Base-by-base conservation (phyloP, 306 rosid species). In the Vigna mungo region DNA sequence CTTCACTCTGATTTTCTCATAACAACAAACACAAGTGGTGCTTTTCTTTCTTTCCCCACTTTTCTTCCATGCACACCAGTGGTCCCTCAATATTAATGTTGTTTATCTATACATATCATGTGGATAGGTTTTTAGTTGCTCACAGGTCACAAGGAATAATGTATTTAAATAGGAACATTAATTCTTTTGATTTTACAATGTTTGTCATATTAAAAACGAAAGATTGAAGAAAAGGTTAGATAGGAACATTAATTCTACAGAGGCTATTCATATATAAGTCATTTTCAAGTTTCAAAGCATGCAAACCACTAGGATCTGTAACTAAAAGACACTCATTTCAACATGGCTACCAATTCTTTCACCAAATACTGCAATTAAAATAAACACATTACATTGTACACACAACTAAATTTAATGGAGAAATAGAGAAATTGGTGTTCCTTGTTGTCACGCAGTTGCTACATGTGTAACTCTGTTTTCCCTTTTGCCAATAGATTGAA, bases 321-420 rank as follows among this genome's bases (percentile, higher is more conserved):
- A 78, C 74, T 55, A 79, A 65, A 75, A 79, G 86, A 82, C 86
- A 77, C 77, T 61, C 74, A 60, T 72, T 72, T 77, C 63, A n/a
- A n/a, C 44, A 37, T 53, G 68, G 27, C 48, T 67, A 25, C 51
- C 46, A 46, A 34, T 68, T 69, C 52, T 17, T 58, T 27, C 11
- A 61, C 21, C 47, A 18, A 27, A 4, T 11, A 32, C 11, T 30
- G 18, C 49, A 32, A 18, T 75, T 48, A 62, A 61, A 61, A 44
- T 0, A 74, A 59, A 23, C 17, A 46, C 32, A 25, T 12, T 44
- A 59, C 58, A 11, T 14, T 9, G 21, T 9, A 16, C 15, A 54
- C 0, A 17, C 17, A 49, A 52, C 34, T 34, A 11, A 34, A 71
- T 17, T 71, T 18, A 51, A n/a, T 49, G n/a, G 30, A 25, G 27